These are phyloP conservation scores for Starmerella asiatica DNA, from an alignment of 805 yeast species.

Conservation along the genomic window DNA sequence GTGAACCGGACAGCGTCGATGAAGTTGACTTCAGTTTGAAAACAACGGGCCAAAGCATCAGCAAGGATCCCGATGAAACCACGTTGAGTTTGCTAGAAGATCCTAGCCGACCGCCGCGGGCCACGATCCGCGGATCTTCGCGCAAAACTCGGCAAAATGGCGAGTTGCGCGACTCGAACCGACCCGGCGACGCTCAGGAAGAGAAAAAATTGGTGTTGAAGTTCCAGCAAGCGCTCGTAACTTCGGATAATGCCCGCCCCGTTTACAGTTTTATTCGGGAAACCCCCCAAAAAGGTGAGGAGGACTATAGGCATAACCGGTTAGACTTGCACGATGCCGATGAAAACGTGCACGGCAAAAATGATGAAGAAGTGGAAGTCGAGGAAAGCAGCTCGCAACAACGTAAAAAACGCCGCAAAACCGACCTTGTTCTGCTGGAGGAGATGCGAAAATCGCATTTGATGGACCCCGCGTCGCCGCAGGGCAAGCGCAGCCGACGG, in stretches of 20 bases:
- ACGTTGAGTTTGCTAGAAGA: conserved; percentile 12
- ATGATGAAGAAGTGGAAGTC: neutral
- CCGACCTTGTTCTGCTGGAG: neutral
- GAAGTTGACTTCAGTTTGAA: conserved; percentile 2
- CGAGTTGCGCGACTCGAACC: neutral
- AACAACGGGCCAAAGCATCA: conserved; percentile 10
- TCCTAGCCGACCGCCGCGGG: no score
- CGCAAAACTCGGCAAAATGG: neutral
- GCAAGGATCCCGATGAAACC: conserved; percentile 5
- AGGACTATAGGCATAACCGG: conserved; percentile 17
- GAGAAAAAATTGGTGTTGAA: no score
- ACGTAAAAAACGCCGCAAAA: neutral
- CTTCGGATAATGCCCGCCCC: no score
- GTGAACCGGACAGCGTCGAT: conserved; percentile 7
- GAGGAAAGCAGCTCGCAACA: neutral
- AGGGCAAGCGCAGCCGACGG: conserved; percentile 1
- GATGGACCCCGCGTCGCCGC: neutral
- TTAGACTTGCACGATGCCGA: neutral
- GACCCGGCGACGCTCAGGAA: no score
- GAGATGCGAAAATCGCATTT: neutral
- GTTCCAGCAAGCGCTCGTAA: no score
- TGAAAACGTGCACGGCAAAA: neutral
- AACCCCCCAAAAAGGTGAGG: conserved; percentile 5
- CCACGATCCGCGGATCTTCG: no score
- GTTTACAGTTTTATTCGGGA: conserved; percentile 11